Evolutionary conservation across 2,329 filamentous ascomycete genomes (phyloP).

Genomic region (Pseudogymnoascus sp.): DNA sequence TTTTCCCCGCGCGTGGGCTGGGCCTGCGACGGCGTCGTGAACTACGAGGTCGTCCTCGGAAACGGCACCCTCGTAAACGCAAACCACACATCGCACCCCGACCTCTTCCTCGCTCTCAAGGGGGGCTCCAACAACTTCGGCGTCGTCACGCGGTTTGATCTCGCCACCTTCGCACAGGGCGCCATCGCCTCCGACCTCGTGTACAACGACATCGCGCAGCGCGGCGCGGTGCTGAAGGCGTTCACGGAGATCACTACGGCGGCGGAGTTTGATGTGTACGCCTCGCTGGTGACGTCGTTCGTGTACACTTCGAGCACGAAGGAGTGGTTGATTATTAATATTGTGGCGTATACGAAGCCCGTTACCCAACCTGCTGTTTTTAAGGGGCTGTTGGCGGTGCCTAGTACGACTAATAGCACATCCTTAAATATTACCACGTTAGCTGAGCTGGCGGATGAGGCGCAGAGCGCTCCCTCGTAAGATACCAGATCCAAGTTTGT

Average conservation of each 20-base stretch:
- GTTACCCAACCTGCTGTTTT: not conserved
- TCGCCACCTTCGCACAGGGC: slow-evolving; percentile 28
- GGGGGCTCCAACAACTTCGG: slow-evolving; percentile 27
- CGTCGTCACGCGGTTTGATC: slow-evolving; percentile 30
- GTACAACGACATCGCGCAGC: not conserved
- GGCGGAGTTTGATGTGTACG: slow-evolving; percentile 1
- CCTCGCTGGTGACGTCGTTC: not conserved
- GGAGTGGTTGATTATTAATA: not conserved
- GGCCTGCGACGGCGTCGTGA: slow-evolving; percentile 5
- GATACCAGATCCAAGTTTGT: not conserved
- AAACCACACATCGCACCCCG: slow-evolving; percentile 9
- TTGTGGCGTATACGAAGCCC: not conserved
- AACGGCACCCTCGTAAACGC: slow-evolving; percentile 9
- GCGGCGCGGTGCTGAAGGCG: not conserved
- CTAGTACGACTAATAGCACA: slow-evolving; percentile 9
- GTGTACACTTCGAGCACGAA: not conserved
- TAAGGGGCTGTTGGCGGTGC: slow-evolving; percentile 17
- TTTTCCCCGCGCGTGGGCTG: not conserved
- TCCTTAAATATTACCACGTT: not conserved
- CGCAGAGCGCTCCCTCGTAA: not conserved
- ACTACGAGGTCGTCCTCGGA: slow-evolving; percentile 11
- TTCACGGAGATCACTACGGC: not conserved
- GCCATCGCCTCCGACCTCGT: not conserved
- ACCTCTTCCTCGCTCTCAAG: slow-evolving; percentile 26
- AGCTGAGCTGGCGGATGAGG: not conserved